Base-by-base conservation (phyloP, 345 rosid genomes). In the Pistacia integerrima region DNA sequence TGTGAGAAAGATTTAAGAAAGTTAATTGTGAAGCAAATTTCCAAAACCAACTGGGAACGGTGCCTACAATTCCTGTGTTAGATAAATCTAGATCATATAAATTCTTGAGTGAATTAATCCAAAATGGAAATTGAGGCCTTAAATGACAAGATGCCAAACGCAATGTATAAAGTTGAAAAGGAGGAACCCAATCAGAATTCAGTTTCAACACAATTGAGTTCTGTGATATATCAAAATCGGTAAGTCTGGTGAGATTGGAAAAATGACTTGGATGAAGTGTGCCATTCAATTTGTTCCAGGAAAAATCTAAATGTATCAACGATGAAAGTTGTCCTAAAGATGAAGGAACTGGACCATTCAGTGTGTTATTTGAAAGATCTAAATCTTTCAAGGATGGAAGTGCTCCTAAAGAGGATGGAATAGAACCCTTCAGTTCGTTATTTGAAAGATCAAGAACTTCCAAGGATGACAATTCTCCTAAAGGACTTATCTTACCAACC, bases 1-100 rank as follows among this genome's bases (percentile, higher is more conserved):
- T 87, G 70, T 22, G 16, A 12, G 87, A 85, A 28, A 85, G 56
- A 48, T 80, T 71, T 10, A 83, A 64, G 52, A 6, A 14, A 64
- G 0, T 0, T 1, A 59, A 10, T 4, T 12, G 20, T 5, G 68
- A 25, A 25, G 33, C 33, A 30, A 30, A 1, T 30, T 6, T 41
- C 9, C 13, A 64, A n/a, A 52, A 41, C 25, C 52, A 54, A 11
- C 4, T 18, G 52, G 4, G 12, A 64, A 1, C 1, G 6, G 46
- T 41, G 46, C 6, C 46, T 41, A 41, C 46, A 6, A 41, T 41
- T 41, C 46, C 46, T 0, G 10, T 8, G 46, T 1, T 25, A 25
- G 25, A 25, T 25, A 25, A 25, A 25, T 25, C 25, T 25, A 25
- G 25, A 25, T 25, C 25, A 25, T 25, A 0, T 25, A 25, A 25